Evolutionary conservation across 352 stramenopile genomes (phyloP).

Genomic region (Peronospora farinosa): DNA sequence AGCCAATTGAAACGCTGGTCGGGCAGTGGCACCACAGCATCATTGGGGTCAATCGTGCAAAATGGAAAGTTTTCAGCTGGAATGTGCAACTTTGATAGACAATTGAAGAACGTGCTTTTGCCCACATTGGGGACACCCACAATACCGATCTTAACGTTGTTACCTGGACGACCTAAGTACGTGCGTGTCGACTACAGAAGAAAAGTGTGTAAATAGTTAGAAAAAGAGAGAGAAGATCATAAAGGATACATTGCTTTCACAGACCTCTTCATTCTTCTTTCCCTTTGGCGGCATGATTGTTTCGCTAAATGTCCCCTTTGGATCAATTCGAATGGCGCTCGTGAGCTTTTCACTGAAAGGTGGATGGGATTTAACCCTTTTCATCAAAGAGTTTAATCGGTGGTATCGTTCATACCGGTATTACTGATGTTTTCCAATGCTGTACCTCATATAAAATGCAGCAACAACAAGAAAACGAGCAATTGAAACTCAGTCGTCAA

Average conservation of each 20-base stretch:
- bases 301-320: conserved; percentile 1
- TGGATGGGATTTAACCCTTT: conserved; percentile 4
- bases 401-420: not conserved
- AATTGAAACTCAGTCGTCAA: not conserved
- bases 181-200: conserved; percentile 38
- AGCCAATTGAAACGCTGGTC: conserved; percentile 99
- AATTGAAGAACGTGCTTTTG: conserved; percentile 99
- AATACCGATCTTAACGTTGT: conserved; percentile 98
- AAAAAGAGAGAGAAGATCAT: not conserved
- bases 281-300: conserved; percentile 63
- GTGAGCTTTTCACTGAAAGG: conserved; percentile 7
- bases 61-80: conserved; percentile 92
- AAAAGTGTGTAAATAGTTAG: not conserved
- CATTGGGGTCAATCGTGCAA: conserved; percentile 99
- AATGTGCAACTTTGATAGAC: conserved; percentile 92
- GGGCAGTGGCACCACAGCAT: conserved; percentile 93
- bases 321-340: conserved; percentile 22
- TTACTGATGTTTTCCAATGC: not conserved
- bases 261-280: conserved; percentile 78
- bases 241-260: not conserved
- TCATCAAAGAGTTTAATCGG: not conserved
- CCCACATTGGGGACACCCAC: conserved; percentile 99
- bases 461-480: not conserved
- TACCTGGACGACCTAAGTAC: conserved; percentile 78
- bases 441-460: no score